Evolutionary conservation across 2,329 filamentous ascomycete species (phyloP), one percentile per base, ranked within the genome.

Genomic region (Corinectria fuckeliana): DNA sequence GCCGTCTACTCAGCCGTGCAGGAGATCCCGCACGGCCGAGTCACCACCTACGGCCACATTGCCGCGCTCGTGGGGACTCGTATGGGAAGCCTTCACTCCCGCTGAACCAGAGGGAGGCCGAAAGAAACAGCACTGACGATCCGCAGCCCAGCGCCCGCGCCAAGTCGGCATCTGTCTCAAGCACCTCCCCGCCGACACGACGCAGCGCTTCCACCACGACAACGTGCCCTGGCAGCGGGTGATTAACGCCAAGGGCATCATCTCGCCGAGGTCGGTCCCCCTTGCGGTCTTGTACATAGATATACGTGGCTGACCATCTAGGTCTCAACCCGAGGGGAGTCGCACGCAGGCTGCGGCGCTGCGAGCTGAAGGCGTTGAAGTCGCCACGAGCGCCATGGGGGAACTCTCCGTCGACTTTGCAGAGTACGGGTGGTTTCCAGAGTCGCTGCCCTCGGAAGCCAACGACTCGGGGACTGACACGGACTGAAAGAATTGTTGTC

Each of bases 151-250:
- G 71, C 82, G 90, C 2, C 87, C 89, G 1, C 86, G 93, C 57
- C 94, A 98, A 77, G 93, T 98, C 6, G 94, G 94, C 52, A 83
- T 95, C 45, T 96, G 91, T 75, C 85, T 98, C 23, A 97, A 97
- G 75, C 89, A 97, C 73, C 86, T 98, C 11, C 86, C 93, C 1
- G 71, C 78, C 6, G 81, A 85, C 57, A 69, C 79, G 0, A 74
- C 78, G 0, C 65, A 73, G 55, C 81, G 76, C 57, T 96, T 90
- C 78, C 89, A 97, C 74, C 81, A 84, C 59, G 81, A 80, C 21
- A 97, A 90, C 65, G 94, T 98, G 3, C 94, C 94, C 0, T 98
- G 94, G 94, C 94, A 98, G 80, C 83, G 95, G 58, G 91, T 98
- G 60, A 90, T 98, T 73, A 97, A 94, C 75, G 80, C 91, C 13